phyloP scores from a whole-genome alignment of 495 filamentous ascomycete species.

The Talaromyces adpressus region DNA sequence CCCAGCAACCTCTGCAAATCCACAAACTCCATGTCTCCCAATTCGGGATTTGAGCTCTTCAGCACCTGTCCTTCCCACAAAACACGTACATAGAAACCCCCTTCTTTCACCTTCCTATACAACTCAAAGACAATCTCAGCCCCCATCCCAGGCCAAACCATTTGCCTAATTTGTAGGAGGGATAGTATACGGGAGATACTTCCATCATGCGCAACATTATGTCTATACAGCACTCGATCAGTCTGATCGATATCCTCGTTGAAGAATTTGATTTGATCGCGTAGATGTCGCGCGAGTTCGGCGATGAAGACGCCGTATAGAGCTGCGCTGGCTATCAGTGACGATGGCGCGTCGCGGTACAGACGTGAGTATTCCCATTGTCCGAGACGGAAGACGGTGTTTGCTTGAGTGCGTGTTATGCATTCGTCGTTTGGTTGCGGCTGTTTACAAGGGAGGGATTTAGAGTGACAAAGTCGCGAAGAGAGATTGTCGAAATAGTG shows the following conservation, averaged over 20 bases:
- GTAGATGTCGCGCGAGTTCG: conserved; percentile 53
- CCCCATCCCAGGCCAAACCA: conserved; percentile 75
- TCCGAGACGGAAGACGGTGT: conserved; percentile 59
- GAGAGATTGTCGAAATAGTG: conserved; percentile 70
- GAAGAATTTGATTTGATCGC: conserved; percentile 26
- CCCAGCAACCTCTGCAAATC: conserved; percentile 47
- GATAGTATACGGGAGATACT: conserved; percentile 52
- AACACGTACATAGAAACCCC: conserved; percentile 44
- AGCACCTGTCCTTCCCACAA: conserved; percentile 58
- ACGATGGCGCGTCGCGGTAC: conserved; percentile 50
- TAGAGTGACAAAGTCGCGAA: conserved; percentile 57
- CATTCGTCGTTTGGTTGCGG: conserved; percentile 33
- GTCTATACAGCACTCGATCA: conserved; percentile 41
- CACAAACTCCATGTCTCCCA: conserved; percentile 58
- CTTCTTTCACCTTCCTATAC: conserved; percentile 20
- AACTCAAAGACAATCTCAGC: conserved; percentile 63
- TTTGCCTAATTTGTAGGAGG: conserved; percentile 56
- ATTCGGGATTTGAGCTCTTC: conserved; percentile 46
- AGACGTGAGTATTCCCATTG: conserved; percentile 65
- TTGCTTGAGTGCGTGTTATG: conserved; percentile 45
- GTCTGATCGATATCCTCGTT: not conserved
- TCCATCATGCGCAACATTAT: conserved; percentile 68
- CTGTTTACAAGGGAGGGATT: conserved; percentile 52
- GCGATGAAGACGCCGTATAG: conserved; percentile 58
- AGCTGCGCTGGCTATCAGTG: conserved; percentile 46